phyloP scores from a whole-genome alignment of 257 asterid species.

The Scutellaria galericulata region DNA sequence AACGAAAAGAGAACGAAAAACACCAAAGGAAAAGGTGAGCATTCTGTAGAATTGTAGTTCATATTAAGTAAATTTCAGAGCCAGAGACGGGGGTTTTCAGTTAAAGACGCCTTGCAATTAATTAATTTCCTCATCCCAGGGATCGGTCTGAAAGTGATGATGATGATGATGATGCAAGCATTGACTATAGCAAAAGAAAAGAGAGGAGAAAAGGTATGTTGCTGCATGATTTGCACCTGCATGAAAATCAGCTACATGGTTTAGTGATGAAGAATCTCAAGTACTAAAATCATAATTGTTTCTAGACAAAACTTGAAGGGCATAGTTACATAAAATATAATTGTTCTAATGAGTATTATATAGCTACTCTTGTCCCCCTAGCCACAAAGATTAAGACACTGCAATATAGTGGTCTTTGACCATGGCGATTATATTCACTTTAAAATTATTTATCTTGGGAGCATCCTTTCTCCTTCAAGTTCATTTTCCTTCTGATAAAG shows the following conservation, averaged over 20 bases:
- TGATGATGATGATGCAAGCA: constrained; percentile 47
- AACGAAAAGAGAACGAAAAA: constrained; percentile 47
- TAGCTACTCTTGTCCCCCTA: constrained; percentile 1
- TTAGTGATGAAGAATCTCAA: neutral
- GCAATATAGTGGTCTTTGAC: neutral
- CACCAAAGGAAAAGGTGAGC: constrained; percentile 68
- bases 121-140: constrained; percentile 52
- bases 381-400: neutral
- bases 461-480: neutral
- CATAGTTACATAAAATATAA: neutral
- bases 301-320: neutral
- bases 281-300: neutral
- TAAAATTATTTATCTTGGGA: constrained; percentile 1
- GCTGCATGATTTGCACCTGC: constrained; percentile 23
- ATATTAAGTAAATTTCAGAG: neutral
- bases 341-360: neutral
- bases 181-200: constrained; percentile 49
- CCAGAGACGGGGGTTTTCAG: constrained; percentile 1
- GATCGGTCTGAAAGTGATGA: constrained; percentile 64
- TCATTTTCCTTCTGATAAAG: neutral
- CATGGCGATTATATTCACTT: no score
- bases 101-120: constrained; percentile 25
- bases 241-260: constrained; percentile 19
- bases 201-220: constrained; percentile 66
- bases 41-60: neutral